Evolutionary conservation across 345 rosid species (phyloP), one percentile per base, ranked within the genome.

Genomic region (Eucalyptus guilfoylei): DNA sequence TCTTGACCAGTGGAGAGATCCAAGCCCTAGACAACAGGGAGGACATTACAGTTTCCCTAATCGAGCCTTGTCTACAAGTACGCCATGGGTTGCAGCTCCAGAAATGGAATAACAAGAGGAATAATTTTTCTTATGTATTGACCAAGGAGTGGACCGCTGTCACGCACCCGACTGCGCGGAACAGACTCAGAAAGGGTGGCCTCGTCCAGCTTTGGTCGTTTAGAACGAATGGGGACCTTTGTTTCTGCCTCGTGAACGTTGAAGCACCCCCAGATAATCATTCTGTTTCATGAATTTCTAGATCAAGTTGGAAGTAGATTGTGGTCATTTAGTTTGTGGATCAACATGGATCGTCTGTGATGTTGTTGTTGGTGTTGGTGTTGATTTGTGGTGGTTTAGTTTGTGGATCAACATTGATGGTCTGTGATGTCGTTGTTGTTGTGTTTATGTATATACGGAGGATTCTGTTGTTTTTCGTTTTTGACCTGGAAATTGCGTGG

Each of bases 141-240:
- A 86, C 45, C 4, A n/a, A 11, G 28, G 2, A 1, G 60, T 86
- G 62, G 87, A 86, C 13, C 0, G 40, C 64, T 13, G 87, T 86
- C 10, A 1, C 44, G 0, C 45, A 10, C 2, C 8, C 13, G 30
- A 1, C 1, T 6, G 15, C 0, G 14, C 2, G 0, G 9, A 86
- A 86, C 5, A 1, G 30, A 19, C 87, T 50, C 28, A 14, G 0
- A 19, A 3, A 19, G 87, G 42, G 1, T 16, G 1, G 1, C 45
- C 80, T 11, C 4, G 6, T 87, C 44, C 28, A 21, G 44, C 44
- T 69, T 1, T 69, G 80, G 44, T 34, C 80, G 1, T 69, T 34
- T 6, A 34, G 45, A 1, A 14, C 19, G 13, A 23, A 34, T 19
- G 81, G 26, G 44, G 2, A 16, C 14, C 44, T 72, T 72, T 72